These are phyloP conservation scores for Setaria italica DNA, from an alignment of 202 grass and related monocot genomes.

Conservation along the genomic window DNA sequence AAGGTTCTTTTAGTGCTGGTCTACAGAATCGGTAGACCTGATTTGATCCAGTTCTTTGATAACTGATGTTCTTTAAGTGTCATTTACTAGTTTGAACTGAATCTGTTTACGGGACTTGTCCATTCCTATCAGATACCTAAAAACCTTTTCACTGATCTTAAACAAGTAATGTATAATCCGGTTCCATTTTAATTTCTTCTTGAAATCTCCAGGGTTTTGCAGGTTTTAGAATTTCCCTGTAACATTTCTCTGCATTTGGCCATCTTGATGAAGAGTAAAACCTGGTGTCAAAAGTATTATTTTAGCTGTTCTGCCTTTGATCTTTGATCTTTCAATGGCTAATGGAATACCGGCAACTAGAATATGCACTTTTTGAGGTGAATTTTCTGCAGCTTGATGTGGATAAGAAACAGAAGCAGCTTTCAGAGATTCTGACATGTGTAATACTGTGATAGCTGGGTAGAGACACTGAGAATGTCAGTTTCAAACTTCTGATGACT, in stretches of 20 bases:
- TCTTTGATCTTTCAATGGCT: background rate
- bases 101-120: background rate
- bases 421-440: background rate
- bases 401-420: background rate
- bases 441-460: background rate
- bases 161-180: background rate
- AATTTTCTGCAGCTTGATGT: background rate
- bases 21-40: background rate
- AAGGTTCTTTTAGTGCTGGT: background rate
- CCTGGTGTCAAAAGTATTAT: background rate
- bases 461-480: background rate
- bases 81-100: too few relatives aligned
- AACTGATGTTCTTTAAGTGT: background rate
- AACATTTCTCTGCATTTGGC: constrained; percentile 12
- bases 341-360: background rate
- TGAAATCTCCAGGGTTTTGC: constrained; percentile 21
- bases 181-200: background rate
- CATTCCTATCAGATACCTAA: background rate
- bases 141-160: background rate
- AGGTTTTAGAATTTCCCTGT: constrained; percentile 12
- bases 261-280: background rate
- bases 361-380: background rate
- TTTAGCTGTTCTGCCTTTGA: constrained; percentile 1
- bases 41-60: background rate
- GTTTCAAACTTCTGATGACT: constrained; percentile 7